phyloP scores from a whole-genome alignment of 352 stramenopile genomes.

The Phytophthora vignae region DNA sequence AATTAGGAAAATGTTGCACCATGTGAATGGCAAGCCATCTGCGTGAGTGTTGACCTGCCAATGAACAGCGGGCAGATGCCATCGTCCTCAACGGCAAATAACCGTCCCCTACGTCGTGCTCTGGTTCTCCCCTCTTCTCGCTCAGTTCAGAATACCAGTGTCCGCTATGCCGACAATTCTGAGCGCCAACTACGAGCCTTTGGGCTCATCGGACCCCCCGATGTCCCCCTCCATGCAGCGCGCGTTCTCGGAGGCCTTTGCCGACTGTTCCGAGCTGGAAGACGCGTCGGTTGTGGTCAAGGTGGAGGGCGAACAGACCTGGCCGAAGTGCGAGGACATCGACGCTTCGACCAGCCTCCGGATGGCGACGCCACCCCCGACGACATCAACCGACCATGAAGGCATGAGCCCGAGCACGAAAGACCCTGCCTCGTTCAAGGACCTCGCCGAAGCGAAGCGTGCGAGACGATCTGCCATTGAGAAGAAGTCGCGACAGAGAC shows the following conservation, averaged over 20 bases:
- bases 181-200: background rate
- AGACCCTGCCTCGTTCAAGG: background rate
- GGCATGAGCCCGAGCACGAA: conserved; percentile 22
- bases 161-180: background rate
- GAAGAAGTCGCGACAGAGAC: conserved; percentile 47
- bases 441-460: conserved; percentile 30
- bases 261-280: conserved; percentile 6
- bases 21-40: too few relatives aligned
- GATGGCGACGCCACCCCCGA: conserved; percentile 2
- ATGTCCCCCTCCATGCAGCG: conserved; percentile 18
- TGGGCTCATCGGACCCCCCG: background rate
- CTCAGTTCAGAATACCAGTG: too few relatives aligned
- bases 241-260: conserved; percentile 13
- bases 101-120: too few relatives aligned
- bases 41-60: too few relatives aligned
- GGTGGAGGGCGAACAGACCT: background rate
- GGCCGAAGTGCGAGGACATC: background rate
- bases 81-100: too few relatives aligned
- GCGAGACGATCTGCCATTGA: conserved; percentile 59
- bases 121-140: too few relatives aligned
- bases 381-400: conserved; percentile 17
- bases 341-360: background rate
- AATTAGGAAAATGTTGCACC: too few relatives aligned
- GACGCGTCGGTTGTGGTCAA: conserved; percentile 3
- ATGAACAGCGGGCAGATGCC: too few relatives aligned